Base-by-base conservation (phyloP, 805 yeast genomes). In the Zygosaccharomyces rouxii region DNA sequence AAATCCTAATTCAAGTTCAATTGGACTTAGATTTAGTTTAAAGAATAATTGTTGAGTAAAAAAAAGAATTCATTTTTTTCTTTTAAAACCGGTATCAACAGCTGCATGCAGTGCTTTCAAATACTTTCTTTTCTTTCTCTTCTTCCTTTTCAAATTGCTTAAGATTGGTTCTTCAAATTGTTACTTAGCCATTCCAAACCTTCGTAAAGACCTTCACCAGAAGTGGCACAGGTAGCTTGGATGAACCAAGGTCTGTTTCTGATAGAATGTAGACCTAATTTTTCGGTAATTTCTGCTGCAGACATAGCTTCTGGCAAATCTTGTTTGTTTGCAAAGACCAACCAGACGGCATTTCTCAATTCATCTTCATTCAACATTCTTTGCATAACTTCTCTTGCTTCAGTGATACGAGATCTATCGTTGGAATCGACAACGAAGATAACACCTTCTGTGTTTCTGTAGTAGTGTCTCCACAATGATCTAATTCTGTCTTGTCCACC, bases 401-500 rank as follows among this genome's bases (percentile, higher is more conserved):
- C 98, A 67, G 89, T 80, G 68, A 92, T 85, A 80, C 98, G 95
- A 68, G 89, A 95, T 77, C 97, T 87, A 75, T 92, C 98, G 76
- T 90, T 89, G 54, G 96, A 87, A 78, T 92, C 98, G 62, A 92
- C 96, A 56, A 92, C 98, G 70, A 90, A 92, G 71, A 92, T 90
- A 69, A 92, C 88, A 78, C 97, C 97, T 75, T 92, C 97, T 54
- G 97, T 89, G 81, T 92, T 92, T 76, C 92, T 96, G 87, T 83
- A 92, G 73, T 92, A 92, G 75, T 92, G 95, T 82, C 97, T 86
- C 98, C 98, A 92, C 73, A 92, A 78, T 52, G 98, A 97, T 77
- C 98, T 87, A 68, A 92, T 92, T 77, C 90, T 90, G 74, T 89
- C 97, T 79, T 92, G 98, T 81, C 98, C 98, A 86, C 98, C 98